Evolutionary conservation across 2,329 filamentous ascomycete species (phyloP), one percentile per base, ranked within the genome.

Genomic region (Colletotrichum filicis): DNA sequence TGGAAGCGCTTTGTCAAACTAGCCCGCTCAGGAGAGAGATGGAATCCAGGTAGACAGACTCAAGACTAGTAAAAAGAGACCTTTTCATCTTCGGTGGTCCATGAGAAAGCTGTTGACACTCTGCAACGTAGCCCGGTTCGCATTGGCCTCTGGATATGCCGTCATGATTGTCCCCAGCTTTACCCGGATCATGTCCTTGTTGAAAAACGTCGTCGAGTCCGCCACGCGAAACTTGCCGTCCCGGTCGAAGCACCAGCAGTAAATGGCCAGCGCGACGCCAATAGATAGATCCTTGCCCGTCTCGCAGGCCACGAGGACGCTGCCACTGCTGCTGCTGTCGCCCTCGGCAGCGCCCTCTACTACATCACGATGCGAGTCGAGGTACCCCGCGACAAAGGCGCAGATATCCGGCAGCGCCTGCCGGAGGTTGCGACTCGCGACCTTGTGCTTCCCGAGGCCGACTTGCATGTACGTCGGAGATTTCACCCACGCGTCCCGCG

Each of bases 21-120:
- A 35, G 32, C 32, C 32, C 19, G 1, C 46, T 37, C 11, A 35
- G 42, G 19, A 3, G 42, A 49, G 19, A 49, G 19, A 19, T 8
- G 7, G 19, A 55, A 55, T 62, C 53, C 28, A 59, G 30, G 49
- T 72, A 67, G 65, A 64, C 60, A 67, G 65, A 64, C 60, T 32
- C 55, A 24, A 37, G 49, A 30, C 28, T 56, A 58, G 32, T 19
- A 12, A 57, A 42, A 5, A 16, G 9, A 64, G 19, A 57, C 62
- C 8, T 32, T 22, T 35, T 80, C 71, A 82, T 68, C 76, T 82
- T 58, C 79, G 79, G 82, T 83, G 86, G 69, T 88, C 88, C 91
- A 98, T 96, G 64, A 98, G 83, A 78, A 94, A 97, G 68, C 94
- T 94, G 82, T 98, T 98, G 5, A 98, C 93, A 76, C 94, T 96